Conservation (phyloP, 495 filamentous ascomycete species). For the Immersiella caudata region DNA sequence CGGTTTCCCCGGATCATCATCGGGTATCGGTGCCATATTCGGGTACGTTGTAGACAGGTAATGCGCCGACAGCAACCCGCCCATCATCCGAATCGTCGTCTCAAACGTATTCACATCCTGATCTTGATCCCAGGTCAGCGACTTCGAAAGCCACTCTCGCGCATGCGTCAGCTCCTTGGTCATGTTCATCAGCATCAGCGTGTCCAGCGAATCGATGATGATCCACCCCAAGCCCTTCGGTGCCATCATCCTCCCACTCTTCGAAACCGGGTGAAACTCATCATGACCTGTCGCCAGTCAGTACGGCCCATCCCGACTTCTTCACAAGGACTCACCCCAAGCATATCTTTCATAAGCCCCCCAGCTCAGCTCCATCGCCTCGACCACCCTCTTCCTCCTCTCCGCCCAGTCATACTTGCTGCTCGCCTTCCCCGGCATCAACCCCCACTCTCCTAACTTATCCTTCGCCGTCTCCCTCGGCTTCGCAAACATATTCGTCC, state of each 20-base stretch:
- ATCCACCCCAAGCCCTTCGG: conserved; percentile 91
- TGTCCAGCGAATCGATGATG: conserved; percentile 94
- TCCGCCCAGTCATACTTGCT: conserved; percentile 67
- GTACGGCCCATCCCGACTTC: not conserved
- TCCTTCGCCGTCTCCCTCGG: conserved; percentile 35
- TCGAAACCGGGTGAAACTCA: conserved; percentile 79
- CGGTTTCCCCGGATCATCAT: conserved; percentile 65
- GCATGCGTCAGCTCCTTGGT: conserved; percentile 84
- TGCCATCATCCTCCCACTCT: conserved; percentile 80
- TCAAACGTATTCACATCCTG: conserved; percentile 98
- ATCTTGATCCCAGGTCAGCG: conserved; percentile 82
- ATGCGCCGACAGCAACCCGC: conserved; percentile 90
- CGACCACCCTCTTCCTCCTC: conserved; percentile 82
- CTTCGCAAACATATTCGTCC: conserved; percentile 56
- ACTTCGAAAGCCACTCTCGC: conserved; percentile 85
- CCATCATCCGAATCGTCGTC: conserved; percentile 97
- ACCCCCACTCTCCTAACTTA: conserved; percentile 46
- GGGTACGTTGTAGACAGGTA: conserved; percentile 81
- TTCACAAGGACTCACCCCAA: conserved; percentile 69
- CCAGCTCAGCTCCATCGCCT: conserved; percentile 88
- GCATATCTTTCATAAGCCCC: conserved; percentile 89
- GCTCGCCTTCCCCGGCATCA: conserved; percentile 44
- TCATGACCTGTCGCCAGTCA: conserved; percentile 66
- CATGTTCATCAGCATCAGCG: conserved; percentile 97
- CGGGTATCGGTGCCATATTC: conserved; percentile 62